Percentiles rank a stretch among this genome's conserved stretches.
Evolutionary conservation across 1,139 yeast genomes (phyloP).

Genomic region (Sugiyamaella japonica): DNA sequence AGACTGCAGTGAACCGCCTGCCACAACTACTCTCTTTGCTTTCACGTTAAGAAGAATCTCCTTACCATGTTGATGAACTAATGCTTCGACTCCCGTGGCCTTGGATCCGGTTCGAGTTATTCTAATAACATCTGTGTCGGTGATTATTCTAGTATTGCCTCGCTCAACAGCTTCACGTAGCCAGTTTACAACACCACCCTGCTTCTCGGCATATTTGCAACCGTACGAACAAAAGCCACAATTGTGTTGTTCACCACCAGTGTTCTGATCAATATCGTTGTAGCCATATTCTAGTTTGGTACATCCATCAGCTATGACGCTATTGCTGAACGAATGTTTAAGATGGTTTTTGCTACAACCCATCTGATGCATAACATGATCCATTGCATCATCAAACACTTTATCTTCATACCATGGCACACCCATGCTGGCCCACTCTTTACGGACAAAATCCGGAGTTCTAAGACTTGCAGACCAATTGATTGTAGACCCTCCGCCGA

Average conservation of each 20-base stretch:
- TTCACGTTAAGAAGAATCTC: constrained; percentile 42
- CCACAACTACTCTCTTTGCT: constrained; percentile 50
- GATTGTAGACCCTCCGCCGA: constrained; percentile 63
- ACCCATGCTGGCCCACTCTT: constrained; percentile 53
- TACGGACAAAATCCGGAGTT: constrained; percentile 55
- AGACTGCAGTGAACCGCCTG: constrained; percentile 56
- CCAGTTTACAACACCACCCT: constrained; percentile 57
- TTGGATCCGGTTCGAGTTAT: constrained; percentile 48
- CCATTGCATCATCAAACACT: constrained; percentile 50
- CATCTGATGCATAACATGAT: constrained; percentile 54
- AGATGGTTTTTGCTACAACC: constrained; percentile 50
- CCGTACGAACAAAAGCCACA: constrained; percentile 58
- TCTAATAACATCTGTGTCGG: constrained; percentile 47
- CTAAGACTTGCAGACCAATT: constrained; percentile 61
- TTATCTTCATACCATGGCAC: constrained; percentile 52
- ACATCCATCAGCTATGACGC: constrained; percentile 50
- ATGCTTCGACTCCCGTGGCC: constrained; percentile 48
- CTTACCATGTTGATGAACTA: constrained; percentile 33
- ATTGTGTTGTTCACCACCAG: constrained; percentile 50
- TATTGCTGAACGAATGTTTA: constrained; percentile 51
- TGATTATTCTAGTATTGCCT: constrained; percentile 56
- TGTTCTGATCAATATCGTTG: constrained; percentile 50
- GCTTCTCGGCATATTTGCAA: constrained; percentile 56
- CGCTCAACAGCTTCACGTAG: constrained; percentile 50
- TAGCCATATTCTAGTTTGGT: constrained; percentile 50